Conservation (phyloP, 2,329 filamentous ascomycete species). For the Ciborinia camelliae region DNA sequence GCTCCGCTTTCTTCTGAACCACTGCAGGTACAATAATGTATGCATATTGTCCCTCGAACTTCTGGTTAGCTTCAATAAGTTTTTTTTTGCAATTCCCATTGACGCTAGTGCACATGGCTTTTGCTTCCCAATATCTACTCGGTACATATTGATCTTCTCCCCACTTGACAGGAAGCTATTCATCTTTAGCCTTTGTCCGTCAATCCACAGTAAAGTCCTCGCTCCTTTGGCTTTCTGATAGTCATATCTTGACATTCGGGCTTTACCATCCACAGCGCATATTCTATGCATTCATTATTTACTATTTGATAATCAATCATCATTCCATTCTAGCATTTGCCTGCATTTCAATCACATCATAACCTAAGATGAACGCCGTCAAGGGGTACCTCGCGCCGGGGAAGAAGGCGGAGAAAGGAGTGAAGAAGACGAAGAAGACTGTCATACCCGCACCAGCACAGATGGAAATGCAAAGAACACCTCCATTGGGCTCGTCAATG, state of each 20-base stretch:
- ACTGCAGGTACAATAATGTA: neutral
- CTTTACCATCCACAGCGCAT: neutral
- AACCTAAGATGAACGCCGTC: conserved; percentile 15
- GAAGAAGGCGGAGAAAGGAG: conserved; percentile 13
- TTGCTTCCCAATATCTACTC: neutral
- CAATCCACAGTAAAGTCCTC: neutral
- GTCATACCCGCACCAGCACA: neutral
- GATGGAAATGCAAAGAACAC: neutral
- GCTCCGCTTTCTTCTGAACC: conserved; percentile 2
- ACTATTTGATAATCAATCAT: neutral
- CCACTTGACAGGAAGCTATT: neutral
- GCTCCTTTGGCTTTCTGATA: conserved; percentile 1
- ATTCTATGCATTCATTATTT: neutral
- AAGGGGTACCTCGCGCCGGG: conserved; percentile 20
- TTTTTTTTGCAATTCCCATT: neutral
- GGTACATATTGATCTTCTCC: conserved; percentile 9
- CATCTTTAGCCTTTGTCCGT: neutral
- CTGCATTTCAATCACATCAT: neutral
- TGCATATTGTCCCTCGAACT: neutral
- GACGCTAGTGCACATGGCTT: conserved; percentile 5
- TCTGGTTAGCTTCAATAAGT: neutral
- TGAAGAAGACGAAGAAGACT: neutral
- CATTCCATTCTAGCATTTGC: neutral
- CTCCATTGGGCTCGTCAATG: conserved; percentile 4
- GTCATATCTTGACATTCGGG: neutral